phyloP scores from a whole-genome alignment of 1,284 basidiomycete genomes.

The Rugosomyces carneus region DNA sequence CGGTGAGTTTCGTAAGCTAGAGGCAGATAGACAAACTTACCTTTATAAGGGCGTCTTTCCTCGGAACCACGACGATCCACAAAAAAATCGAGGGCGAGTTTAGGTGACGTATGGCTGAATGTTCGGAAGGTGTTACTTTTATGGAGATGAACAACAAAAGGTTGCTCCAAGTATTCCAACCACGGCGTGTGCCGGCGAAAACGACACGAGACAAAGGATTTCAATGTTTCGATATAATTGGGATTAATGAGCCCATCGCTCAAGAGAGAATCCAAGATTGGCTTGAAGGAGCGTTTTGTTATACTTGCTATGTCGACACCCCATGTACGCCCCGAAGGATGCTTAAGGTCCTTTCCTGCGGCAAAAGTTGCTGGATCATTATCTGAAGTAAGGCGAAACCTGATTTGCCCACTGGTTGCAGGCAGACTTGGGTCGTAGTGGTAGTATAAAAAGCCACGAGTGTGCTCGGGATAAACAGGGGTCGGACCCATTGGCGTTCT shows the following conservation, averaged over 20 bases:
- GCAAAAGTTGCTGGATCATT: neutral
- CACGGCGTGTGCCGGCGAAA: neutral
- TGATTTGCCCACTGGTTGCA: constrained; percentile 1
- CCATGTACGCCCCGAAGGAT: neutral
- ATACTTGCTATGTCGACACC: neutral
- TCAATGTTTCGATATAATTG: neutral
- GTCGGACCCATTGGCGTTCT: neutral
- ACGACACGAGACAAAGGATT: neutral
- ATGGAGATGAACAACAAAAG: constrained; percentile 1
- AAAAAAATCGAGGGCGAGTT: neutral
- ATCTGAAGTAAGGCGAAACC: constrained; percentile 6
- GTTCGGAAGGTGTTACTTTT: neutral
- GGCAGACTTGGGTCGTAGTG: constrained; percentile 1
- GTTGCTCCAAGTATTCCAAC: constrained; percentile 2
- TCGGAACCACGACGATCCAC: neutral
- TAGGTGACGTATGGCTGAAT: neutral
- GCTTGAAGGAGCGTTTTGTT: neutral
- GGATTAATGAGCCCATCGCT: neutral
- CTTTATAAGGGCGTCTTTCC: constrained; percentile 1
- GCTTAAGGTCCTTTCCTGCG: neutral
- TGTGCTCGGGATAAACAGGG: constrained; percentile 1
- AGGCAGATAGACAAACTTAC: neutral
- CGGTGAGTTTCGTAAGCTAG: neutral
- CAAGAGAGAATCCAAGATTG: neutral
- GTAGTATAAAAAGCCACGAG: constrained; percentile 9